Evolutionary conservation across 352 stramenopile genomes (phyloP).

Genomic region (Phytopythium delawarense): DNA sequence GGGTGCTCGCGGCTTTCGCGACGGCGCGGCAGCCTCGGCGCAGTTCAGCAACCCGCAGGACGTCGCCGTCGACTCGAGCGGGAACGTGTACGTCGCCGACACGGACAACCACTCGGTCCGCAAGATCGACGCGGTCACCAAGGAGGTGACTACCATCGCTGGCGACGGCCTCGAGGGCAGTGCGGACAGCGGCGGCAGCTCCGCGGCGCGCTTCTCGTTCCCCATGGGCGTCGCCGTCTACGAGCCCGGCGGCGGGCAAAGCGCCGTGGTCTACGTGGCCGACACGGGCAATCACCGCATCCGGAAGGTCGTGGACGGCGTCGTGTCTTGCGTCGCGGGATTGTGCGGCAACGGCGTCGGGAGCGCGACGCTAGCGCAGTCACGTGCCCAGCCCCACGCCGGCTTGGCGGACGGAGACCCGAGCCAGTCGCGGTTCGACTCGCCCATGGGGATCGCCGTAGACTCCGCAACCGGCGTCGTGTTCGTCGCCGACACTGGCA

Average conservation of each 20-base stretch:
- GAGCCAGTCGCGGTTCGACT: constrained; percentile 86
- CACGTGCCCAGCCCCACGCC: constrained; percentile 56
- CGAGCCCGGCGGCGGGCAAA: constrained; percentile 21
- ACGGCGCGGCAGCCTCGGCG: constrained; percentile 61
- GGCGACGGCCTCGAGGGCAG: constrained; percentile 47
- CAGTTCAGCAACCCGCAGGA: constrained; percentile 89
- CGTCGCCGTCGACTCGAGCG: constrained; percentile 88
- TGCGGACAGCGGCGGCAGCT: constrained; percentile 34
- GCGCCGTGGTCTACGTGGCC: constrained; percentile 57
- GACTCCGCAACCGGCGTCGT: constrained; percentile 69
- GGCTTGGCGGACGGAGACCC: constrained; percentile 88
- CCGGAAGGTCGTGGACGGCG: constrained; percentile 51
- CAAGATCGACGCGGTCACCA: constrained; percentile 51
- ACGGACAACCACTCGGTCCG: constrained; percentile 93
- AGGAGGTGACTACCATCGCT: constrained; percentile 49
- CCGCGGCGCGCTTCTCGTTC: constrained; percentile 55
- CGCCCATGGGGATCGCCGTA: constrained; percentile 86
- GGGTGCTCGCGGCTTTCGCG: constrained; percentile 65
- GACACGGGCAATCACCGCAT: constrained; percentile 86
- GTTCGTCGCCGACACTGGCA: constrained; percentile 95
- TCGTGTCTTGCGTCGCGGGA: constrained; percentile 87
- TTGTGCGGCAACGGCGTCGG: constrained; percentile 81
- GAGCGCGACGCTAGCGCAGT: constrained; percentile 29
- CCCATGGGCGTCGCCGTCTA: constrained; percentile 64
- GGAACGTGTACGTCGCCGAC: constrained; percentile 94